Evolutionary conservation across 73 alveolate species (phyloP).

Genomic region (Tetrahymena thermophila): DNA sequence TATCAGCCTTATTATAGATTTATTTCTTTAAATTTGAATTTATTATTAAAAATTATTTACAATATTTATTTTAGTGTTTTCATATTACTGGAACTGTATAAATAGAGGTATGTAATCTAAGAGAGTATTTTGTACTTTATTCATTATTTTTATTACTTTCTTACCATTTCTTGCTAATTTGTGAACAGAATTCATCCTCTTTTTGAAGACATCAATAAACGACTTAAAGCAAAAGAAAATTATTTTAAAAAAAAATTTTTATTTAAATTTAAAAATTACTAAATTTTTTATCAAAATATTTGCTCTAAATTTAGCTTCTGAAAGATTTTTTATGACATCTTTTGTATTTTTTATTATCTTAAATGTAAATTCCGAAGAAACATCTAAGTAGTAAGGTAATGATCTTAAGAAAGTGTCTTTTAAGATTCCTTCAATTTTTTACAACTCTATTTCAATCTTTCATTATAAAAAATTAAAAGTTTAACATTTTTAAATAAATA

Average conservation of each 20-base stretch:
- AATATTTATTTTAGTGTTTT: neutral
- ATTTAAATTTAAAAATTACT: neutral
- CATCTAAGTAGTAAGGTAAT: neutral
- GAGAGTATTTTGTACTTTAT: neutral
- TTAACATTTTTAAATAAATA: neutral
- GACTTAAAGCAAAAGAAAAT: neutral
- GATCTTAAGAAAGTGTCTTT: neutral
- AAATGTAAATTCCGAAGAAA: neutral
- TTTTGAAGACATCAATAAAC: neutral
- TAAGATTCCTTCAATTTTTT: neutral
- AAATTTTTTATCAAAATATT: neutral
- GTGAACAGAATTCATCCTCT: neutral
- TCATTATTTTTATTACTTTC: neutral
- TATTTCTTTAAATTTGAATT: neutral
- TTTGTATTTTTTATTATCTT: neutral
- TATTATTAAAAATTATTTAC: neutral
- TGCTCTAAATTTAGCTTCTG: neutral
- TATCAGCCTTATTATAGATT: neutral
- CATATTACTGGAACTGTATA: neutral
- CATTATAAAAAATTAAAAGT: neutral
- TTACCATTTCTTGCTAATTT: neutral
- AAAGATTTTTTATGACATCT: neutral
- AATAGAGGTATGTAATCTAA: neutral
- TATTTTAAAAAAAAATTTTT: neutral
- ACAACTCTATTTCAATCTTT: neutral